phyloP scores from a whole-genome alignment of 2,329 filamentous ascomycete species.

The Colletotrichum cereale region DNA sequence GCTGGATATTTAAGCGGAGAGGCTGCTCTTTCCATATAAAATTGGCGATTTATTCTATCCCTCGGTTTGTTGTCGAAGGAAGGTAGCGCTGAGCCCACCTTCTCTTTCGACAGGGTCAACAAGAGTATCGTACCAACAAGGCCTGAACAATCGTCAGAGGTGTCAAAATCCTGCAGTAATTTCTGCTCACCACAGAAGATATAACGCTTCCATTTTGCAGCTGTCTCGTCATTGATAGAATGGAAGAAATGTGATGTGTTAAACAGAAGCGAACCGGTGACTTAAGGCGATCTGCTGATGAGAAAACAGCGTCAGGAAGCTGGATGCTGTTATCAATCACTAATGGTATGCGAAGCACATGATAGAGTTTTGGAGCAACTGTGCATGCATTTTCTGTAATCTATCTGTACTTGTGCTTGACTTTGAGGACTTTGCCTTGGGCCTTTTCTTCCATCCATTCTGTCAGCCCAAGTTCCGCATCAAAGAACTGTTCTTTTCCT shows the following conservation, averaged over 20 bases:
- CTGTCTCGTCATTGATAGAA: neutral
- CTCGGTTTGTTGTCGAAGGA: neutral
- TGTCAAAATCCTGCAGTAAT: neutral
- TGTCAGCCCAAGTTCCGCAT: neutral
- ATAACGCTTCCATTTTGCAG: neutral
- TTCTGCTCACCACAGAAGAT: too few species aligned
- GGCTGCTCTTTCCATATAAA: neutral
- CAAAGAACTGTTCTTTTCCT: neutral
- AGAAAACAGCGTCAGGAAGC: neutral
- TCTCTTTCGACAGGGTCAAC: too few species aligned
- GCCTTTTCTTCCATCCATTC: too few species aligned
- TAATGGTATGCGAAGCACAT: neutral
- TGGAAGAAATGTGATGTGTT: neutral
- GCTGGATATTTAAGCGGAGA: neutral
- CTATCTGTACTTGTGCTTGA: neutral
- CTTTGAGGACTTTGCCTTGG: neutral
- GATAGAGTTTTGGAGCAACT: too few species aligned
- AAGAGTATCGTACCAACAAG: too few species aligned
- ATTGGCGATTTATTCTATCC: neutral
- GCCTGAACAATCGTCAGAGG: neutral
- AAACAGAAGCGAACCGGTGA: neutral
- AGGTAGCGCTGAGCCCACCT: neutral
- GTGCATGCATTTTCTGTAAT: neutral
- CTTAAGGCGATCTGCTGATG: neutral
- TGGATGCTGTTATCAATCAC: neutral